Base-by-base conservation (phyloP, 441 rosid genomes). In the Biscutella laevigata region DNA sequence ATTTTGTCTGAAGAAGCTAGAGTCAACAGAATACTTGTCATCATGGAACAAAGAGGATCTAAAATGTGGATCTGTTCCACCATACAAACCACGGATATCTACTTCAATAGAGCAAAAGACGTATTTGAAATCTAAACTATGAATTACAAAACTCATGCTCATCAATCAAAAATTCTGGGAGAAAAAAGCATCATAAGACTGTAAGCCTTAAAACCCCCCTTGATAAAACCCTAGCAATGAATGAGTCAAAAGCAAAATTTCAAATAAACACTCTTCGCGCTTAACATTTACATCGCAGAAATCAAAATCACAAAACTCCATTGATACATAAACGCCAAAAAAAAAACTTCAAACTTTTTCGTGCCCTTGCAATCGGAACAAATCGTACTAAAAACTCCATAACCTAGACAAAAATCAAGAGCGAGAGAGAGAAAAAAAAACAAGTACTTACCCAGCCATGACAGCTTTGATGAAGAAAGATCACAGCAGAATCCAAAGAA, bases 371-470 rank as follows among this genome's bases (percentile, higher is more conserved):
- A 40, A 45, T 40, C 7, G 29, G 16, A 2, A 44, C 35, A 6
- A 54, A 37, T 51, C 39, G 9, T 1, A n/a, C 12, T 30, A 12
- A 4, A 52, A 43, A 34, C 6, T 7, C 19, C 0, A 30, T 16
- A 4, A 16, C 5, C 7, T 2, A 17, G 41, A 22, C 22, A 29
- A 13, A 22, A 47, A n/a, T 2, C 49, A 14, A 24, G 26, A 33
- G 50, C 3, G 25, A 2, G 5, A 4, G 32, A 26, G 32, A 27
- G 25, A 42, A 36, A 1, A 19, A 4, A 19, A 27, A 28, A 5
- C 38, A 21, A 42, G 37, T 35, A 15, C 53, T 74, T 73, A 81
- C 88, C 88, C 72, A 60, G 88, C 70, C 88, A 81, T 81, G 45
- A 48, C 44, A 64, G 66, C 55, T 53, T 22, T 21, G 62, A 44